Conservation (phyloP, 2,329 filamentous ascomycete species). For the Achaetomium macrosporum region DNA sequence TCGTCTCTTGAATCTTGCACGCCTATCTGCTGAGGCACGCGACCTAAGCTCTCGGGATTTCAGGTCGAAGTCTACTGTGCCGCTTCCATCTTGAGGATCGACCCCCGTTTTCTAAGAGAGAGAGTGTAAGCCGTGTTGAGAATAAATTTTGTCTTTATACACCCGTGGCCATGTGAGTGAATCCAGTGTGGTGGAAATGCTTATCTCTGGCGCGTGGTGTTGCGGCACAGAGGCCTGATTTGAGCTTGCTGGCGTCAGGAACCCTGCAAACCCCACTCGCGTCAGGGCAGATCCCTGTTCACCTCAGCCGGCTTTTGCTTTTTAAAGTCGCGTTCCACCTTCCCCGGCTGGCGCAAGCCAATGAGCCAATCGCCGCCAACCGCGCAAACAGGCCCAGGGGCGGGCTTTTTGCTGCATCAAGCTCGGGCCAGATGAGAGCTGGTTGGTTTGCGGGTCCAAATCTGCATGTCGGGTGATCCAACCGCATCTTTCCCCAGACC, state of each 20-base stretch:
- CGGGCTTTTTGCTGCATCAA: slow-evolving; percentile 6
- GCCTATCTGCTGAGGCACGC: no score
- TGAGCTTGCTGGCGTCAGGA: background rate
- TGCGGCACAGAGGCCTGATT: no score
- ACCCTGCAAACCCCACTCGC: slow-evolving; percentile 2
- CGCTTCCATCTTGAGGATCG: no score
- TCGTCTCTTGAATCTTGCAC: no score
- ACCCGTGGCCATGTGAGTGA: no score
- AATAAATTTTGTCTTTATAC: no score
- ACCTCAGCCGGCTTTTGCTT: slow-evolving; percentile 20
- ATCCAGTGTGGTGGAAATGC: no score
- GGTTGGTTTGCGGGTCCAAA: slow-evolving; percentile 17
- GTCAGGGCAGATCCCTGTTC: slow-evolving; percentile 15
- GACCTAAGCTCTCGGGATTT: no score
- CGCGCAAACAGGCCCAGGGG: slow-evolving; percentile 12
- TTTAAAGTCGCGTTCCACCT: slow-evolving; percentile 13
- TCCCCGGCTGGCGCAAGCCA: slow-evolving; percentile 11
- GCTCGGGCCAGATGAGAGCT: slow-evolving; percentile 19
- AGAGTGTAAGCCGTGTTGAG: no score
- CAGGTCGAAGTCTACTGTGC: no score
- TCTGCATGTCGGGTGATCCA: slow-evolving; percentile 26
- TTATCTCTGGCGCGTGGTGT: no score
- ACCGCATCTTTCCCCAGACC: slow-evolving; percentile 23
- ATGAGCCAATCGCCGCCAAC: background rate
- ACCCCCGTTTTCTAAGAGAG: no score